A percentile compares a stretch with the other conserved stretches of the same genome.
phyloP scores from a whole-genome alignment of 768 basidiomycete species.

The Serpula lacrymans region DNA sequence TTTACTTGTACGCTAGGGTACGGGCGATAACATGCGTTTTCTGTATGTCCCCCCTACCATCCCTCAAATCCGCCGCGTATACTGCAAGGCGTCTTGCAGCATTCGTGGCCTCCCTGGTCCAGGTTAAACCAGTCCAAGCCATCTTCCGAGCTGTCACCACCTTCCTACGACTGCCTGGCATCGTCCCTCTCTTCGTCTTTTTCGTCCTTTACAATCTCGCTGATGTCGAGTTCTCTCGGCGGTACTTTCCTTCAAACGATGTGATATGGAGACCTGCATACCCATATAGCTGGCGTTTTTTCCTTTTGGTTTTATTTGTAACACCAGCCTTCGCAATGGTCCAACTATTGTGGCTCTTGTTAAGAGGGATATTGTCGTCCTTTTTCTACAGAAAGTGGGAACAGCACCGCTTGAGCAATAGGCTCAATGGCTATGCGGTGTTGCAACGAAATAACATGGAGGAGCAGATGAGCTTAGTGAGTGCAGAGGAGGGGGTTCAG shows the following conservation, averaged over 20 bases:
- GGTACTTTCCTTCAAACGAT: background rate
- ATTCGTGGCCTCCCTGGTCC: too few relatives aligned
- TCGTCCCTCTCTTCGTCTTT: slow-evolving; percentile 1
- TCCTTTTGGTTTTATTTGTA: slow-evolving; percentile 2
- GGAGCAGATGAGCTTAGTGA: background rate
- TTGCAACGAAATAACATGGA: background rate
- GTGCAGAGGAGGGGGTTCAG: background rate
- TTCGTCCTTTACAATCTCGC: background rate
- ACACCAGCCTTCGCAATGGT: slow-evolving; percentile 2
- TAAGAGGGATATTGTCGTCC: background rate
- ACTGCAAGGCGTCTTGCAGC: too few relatives aligned
- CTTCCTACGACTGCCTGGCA: slow-evolving; percentile 3
- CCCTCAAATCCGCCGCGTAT: too few relatives aligned
- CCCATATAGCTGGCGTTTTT: slow-evolving; percentile 4
- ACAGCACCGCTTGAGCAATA: background rate
- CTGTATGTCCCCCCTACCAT: too few relatives aligned
- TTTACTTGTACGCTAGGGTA: too few relatives aligned
- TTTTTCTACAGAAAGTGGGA: background rate
- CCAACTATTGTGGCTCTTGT: slow-evolving; percentile 5
- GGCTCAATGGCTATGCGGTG: slow-evolving; percentile 1
- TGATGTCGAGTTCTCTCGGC: background rate
- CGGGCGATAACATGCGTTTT: too few relatives aligned
- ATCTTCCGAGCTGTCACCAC: slow-evolving; percentile 6
- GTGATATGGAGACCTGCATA: slow-evolving; percentile 5
- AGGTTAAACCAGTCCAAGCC: too few relatives aligned